Percentiles rank a stretch among this genome's conserved stretches.
phyloP scores from a whole-genome alignment of 805 yeast genomes.

The Pichia cabralensis region DNA sequence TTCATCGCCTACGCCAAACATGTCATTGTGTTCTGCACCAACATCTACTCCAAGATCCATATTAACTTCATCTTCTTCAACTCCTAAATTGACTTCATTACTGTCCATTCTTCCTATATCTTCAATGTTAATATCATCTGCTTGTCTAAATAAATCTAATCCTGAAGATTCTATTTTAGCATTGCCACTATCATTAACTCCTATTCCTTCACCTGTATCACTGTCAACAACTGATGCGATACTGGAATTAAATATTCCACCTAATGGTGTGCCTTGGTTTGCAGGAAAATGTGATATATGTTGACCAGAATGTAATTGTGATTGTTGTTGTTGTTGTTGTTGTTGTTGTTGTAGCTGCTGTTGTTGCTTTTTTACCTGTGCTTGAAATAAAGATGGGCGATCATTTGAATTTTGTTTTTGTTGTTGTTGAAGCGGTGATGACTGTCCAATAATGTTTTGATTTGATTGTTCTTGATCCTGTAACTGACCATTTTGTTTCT shows the following conservation, averaged over 20 bases:
- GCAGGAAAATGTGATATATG: too few relatives aligned
- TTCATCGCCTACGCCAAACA: too few relatives aligned
- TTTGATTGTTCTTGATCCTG: constrained; percentile 2
- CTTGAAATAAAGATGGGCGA: too few relatives aligned
- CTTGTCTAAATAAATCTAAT: constrained; percentile 8
- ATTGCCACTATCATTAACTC: too few relatives aligned
- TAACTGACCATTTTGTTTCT: too few relatives aligned
- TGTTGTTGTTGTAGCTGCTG: constrained; percentile 9
- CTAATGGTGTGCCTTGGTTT: too few relatives aligned
- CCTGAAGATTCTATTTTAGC: constrained; percentile 8
- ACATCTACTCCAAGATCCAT: too few relatives aligned
- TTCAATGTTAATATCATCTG: neutral
- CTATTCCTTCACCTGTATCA: constrained; percentile 7
- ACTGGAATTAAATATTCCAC: constrained; percentile 9
- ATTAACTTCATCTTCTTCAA: too few relatives aligned
- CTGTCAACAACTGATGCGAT: constrained; percentile 10
- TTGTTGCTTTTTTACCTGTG: constrained; percentile 7
- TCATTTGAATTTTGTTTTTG: constrained; percentile 8
- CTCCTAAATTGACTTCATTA: too few relatives aligned
- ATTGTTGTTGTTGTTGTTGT: constrained; percentile 9
- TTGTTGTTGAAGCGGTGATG: neutral
- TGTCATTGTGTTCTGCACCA: too few relatives aligned
- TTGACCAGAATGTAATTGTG: constrained; percentile 6
- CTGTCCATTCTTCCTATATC: neutral
- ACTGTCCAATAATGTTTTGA: too few relatives aligned